Base-by-base conservation (phyloP, 108 stramenopile species). In the Aurantiochytrium sp. region DNA sequence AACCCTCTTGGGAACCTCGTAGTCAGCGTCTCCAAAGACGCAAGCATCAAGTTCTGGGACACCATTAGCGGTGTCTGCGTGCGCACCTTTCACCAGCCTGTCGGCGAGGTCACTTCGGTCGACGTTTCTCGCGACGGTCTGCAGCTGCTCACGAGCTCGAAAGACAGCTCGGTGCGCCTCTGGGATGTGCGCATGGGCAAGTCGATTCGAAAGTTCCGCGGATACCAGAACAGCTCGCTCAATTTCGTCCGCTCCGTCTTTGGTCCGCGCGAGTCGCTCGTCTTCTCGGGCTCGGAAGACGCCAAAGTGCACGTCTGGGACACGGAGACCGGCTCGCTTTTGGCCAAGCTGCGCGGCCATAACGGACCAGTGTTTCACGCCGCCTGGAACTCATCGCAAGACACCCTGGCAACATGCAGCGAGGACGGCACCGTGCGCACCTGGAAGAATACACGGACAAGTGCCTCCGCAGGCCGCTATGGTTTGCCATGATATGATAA, bases 181-280 rank as follows among this genome's bases (percentile, higher is more conserved):
- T 81, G 73, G 73, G 73, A 81, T 48, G 73, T 81, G 42, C 73
- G 73, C 73, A 81, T 48, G 39, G 73, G 39, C 10, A 81, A 48
- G 2, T 81, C 73, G 19, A 81, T 81, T 48, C 73, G 73, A 15
- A 41, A 48, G 30, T 81, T 81, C 24, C 42, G 73, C 6, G 73
- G 73, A 12, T 81, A 81, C 73, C 73, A 81, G 1, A 81, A 81
- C 39, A 81, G 73, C 45, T 81, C 73, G 1, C 73, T 81, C 73
- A 81, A 81, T 24, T 81, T 81, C 24, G 73, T 81, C 6, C 73
- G 73, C 17, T 41, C 73, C 12, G 39, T 41, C 27, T 81, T 81
- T 81, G 73, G 73, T 2, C 73, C 73, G 6, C 73, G 39, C 12
- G 73, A 81, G 45, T 41, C 73, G n/a, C 73, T 81, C 19, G 73